These are phyloP conservation scores for Pseudogymnoascus sp. DNA, from an alignment of 2,329 filamentous ascomycete genomes.

Conservation along the genomic window DNA sequence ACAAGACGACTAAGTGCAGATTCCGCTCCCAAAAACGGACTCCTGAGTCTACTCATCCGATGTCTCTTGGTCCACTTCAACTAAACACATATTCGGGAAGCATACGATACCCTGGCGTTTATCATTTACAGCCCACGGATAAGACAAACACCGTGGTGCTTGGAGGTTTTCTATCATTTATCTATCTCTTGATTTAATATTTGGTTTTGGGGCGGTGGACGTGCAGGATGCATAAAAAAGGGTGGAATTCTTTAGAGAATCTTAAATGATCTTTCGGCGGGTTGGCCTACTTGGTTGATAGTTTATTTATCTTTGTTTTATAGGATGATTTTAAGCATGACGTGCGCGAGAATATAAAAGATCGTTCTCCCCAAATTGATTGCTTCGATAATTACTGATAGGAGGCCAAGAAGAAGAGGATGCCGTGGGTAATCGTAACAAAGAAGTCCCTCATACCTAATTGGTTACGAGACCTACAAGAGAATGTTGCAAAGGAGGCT, in stretches of 20 bases:
- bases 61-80: neutral
- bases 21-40: neutral
- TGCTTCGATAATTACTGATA: too few relatives aligned
- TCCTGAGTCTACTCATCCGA: neutral
- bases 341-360: neutral
- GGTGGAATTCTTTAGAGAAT: neutral
- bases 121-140: neutral
- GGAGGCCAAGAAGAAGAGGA: too few relatives aligned
- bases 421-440: too few relatives aligned
- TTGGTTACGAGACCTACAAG: too few relatives aligned
- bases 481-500: too few relatives aligned
- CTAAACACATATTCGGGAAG: neutral
- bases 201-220: neutral
- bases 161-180: neutral
- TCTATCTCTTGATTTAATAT: constrained; percentile 6
- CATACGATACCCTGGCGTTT: constrained; percentile 3
- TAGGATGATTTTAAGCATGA: neutral
- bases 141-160: neutral
- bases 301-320: neutral
- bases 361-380: neutral
- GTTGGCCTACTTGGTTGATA: neutral
- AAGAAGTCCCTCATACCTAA: too few relatives aligned
- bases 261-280: neutral
- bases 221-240: neutral
- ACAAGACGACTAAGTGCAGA: neutral